Evolutionary conservation across 805 yeast genomes (phyloP).

Genomic region (Candida railenensis): DNA sequence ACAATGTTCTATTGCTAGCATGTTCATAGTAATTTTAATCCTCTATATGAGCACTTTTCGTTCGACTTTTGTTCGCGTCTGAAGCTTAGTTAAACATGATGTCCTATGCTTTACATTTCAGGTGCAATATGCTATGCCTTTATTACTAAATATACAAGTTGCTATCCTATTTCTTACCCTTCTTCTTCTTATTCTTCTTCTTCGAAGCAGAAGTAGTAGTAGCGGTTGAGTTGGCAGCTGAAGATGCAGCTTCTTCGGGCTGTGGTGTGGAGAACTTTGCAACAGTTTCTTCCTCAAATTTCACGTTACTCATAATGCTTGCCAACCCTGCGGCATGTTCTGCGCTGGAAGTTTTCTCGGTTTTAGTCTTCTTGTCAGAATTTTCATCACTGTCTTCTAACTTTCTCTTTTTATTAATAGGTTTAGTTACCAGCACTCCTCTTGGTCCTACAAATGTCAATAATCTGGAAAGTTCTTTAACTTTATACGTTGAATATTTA

Average conservation of each 20-base stretch:
- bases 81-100: no score
- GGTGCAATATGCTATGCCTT: background rate
- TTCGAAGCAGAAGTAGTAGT: conserved; percentile 8
- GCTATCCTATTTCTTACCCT: conserved; percentile 25
- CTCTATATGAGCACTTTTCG: no score
- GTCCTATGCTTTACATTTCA: background rate
- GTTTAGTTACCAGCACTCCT: conserved; percentile 43
- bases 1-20: no score
- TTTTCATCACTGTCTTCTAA: conserved; percentile 10
- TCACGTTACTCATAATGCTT: conserved; percentile 40
- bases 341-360: conserved; percentile 4
- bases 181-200: conserved; percentile 30
- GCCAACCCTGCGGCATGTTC: conserved; percentile 32
- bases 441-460: conserved; percentile 73
- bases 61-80: no score
- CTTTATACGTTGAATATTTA: conserved; percentile 55
- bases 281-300: conserved; percentile 23
- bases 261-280: conserved; percentile 8
- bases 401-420: conserved; percentile 11
- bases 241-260: conserved; percentile 9
- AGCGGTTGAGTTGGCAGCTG: conserved; percentile 9
- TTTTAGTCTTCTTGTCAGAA: conserved; percentile 7
- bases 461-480: conserved; percentile 72
- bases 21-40: no score
- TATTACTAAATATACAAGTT: background rate